Base-by-base conservation (phyloP, 139 green algal genomes). In the Limnomonas spitsbergensis region DNA sequence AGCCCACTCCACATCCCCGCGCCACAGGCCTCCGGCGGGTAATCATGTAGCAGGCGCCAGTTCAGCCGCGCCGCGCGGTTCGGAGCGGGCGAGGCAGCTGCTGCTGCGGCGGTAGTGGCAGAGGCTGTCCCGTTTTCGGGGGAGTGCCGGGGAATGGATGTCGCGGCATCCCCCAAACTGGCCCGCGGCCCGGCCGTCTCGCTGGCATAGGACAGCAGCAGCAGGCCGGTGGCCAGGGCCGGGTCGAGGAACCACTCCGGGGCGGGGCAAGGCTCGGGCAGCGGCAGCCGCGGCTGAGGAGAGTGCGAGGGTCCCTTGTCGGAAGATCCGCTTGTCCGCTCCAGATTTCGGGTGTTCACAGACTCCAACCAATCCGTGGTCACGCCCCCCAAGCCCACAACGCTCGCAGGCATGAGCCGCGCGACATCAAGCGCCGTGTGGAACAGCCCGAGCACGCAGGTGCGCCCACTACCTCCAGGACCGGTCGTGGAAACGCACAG, bases 11-110 rank as follows among this genome's bases (percentile, higher is more conserved):
- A 81, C 66, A 81, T 2, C 6, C 61, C 76, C 9, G 76, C 76
- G 26, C 32, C 68, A 9, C 39, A n/a, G 26, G 76, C 76, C 14
- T 61, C 76, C 3, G 32, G 6, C 2, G 76, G 76, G 66, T 81
- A 81, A 3, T 42, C 36, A 24, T 75, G 76, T 35, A 81, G 40
- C 39, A 81, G 76, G 39, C 31, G 61, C 76, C 76, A 81, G 40
- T 81, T 81, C 2, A 81, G 20, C 3, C 66, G 75, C 14, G 20
- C 47, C 14, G 47, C 14, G 31, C 35, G 40, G 47, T 61, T 20
- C 20, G 47, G 47, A 61, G 14, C 47, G 20, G 47, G 47, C 20
- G 14, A 29, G 47, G 20, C 47, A 29, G 47, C 47, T 14, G 47
- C 14, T 61, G 47, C 47, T 20, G 14, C 14, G 14, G 47, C 47